Evolutionary conservation across 306 rosid genomes (phyloP), one percentile per base, ranked within the genome.

Genomic region (Sophora flavescens): DNA sequence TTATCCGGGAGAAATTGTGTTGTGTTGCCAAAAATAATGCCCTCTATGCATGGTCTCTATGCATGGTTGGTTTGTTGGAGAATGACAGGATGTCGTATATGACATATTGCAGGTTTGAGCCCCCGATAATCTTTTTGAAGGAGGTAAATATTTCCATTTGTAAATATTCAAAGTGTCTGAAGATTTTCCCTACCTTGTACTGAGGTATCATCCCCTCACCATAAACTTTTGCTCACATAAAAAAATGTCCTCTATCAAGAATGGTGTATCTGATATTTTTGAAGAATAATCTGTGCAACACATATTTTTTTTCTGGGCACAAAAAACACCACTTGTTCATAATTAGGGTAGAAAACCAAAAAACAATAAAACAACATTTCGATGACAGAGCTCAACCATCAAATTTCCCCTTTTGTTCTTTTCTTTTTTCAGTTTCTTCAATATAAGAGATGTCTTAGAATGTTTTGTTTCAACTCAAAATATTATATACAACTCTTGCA

Each of bases 221-320:
- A 22, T 22, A 22, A 22, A 22, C 22, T 22, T 22, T 22, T 22
- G 22, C 22, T 22, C 22, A 22, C 22, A 22, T 22, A 22, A 22
- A 22, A 22, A 22, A 41, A 56, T 71, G 56, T 1, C 2, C n/a
- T 57, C 6, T 8, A 8, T 13, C 44, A 71, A 54, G 1, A 0
- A 33, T 5, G 13, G 1, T 17, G 6, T 15, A 41, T 72, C 10
- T 26, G 54, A 71, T 71, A 71, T 72, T 72, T 57, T 74, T 74
- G 39, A 35, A 63, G 63, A 51, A 51, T 35, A 62, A 68, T 48
- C 4, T 61, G 9, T 44, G 4, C 2, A 1, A 10, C 22, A 1
- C 14, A 28, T 13, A 61, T 39, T 30, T 74, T 73, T 48, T 3
- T 13, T 63, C 39, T 30, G 12, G 39, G 50, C 16, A 17, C 42